Conservation (phyloP, 2,329 filamentous ascomycete species). For the Neospermospora avenae region DNA sequence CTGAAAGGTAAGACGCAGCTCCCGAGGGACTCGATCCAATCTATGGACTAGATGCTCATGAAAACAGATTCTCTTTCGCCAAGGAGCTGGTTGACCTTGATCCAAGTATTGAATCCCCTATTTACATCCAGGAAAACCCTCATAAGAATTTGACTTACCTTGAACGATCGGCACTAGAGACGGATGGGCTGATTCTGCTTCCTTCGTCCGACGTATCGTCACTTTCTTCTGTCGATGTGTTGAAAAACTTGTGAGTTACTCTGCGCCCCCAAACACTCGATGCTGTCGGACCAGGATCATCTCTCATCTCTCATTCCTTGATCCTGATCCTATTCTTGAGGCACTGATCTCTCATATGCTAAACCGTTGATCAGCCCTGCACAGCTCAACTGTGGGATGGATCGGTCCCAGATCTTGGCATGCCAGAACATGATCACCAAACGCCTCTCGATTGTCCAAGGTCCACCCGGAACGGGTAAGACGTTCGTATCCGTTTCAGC, state of each 20-base stretch:
- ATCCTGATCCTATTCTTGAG: too few species aligned
- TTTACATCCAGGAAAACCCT: slow-evolving; percentile 50
- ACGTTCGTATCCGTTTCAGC: slow-evolving; percentile 77
- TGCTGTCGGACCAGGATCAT: too few species aligned
- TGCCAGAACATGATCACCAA: slow-evolving; percentile 68
- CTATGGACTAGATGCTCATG: not conserved
- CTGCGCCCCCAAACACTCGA: too few species aligned
- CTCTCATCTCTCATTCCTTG: too few species aligned
- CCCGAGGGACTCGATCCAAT: not conserved
- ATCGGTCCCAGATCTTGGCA: slow-evolving; percentile 68
- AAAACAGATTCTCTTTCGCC: slow-evolving; percentile 52
- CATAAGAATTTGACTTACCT: slow-evolving; percentile 47
- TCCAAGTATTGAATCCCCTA: slow-evolving; percentile 45
- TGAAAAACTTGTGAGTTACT: slow-evolving; percentile 53
- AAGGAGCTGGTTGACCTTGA: slow-evolving; percentile 56
- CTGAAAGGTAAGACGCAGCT: slow-evolving; percentile 33
- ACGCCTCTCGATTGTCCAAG: slow-evolving; percentile 74
- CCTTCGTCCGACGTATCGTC: not conserved
- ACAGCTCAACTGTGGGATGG: slow-evolving; percentile 49
- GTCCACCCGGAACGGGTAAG: slow-evolving; percentile 74
- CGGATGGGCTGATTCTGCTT: not conserved
- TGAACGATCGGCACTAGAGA: slow-evolving; percentile 13
- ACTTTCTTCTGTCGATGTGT: slow-evolving; percentile 49
- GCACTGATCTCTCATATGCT: too few species aligned
- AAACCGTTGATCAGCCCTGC: too few species aligned